Percentiles rank a stretch among this genome's conserved stretches.
These are phyloP conservation scores for Ophiostoma sp. DNA, from an alignment of 2,329 filamentous ascomycete species.

Conservation along the genomic window DNA sequence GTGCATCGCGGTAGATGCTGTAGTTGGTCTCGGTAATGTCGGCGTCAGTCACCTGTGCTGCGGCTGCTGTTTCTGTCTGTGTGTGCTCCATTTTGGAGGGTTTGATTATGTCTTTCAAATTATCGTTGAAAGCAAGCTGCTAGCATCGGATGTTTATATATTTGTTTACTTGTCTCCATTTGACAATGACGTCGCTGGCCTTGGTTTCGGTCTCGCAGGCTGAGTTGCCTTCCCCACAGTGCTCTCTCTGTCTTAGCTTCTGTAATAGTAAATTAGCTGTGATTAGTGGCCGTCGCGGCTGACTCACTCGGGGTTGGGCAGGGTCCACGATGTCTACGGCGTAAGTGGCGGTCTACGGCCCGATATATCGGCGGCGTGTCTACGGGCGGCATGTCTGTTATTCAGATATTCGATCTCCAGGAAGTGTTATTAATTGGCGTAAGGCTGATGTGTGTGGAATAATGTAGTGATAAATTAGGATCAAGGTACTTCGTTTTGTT, in stretches of 20 bases:
- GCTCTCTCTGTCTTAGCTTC: background rate
- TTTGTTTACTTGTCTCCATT: background rate
- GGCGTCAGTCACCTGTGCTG: conserved; percentile 17
- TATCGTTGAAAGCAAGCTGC: background rate
- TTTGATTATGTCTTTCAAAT: background rate
- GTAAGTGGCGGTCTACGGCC: background rate
- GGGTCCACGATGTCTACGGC: background rate
- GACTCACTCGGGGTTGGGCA: background rate
- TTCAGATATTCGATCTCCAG: no score
- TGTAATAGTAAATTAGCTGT: background rate
- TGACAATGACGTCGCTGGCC: background rate
- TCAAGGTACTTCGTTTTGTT: no score
- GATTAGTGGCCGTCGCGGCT: background rate
- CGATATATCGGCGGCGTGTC: background rate
- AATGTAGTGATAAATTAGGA: no score
- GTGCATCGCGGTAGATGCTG: conserved; percentile 66
- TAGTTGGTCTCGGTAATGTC: conserved; percentile 46
- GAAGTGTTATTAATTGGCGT: no score
- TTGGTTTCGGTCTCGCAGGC: background rate
- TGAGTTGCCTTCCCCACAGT: background rate
- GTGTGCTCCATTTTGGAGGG: background rate
- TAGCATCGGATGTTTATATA: background rate
- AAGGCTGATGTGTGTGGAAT: no score
- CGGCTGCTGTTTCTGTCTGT: background rate
- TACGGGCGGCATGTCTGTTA: background rate